phyloP scores from a whole-genome alignment of 2,329 filamentous ascomycete species.

The Aspergillus glaucus region DNA sequence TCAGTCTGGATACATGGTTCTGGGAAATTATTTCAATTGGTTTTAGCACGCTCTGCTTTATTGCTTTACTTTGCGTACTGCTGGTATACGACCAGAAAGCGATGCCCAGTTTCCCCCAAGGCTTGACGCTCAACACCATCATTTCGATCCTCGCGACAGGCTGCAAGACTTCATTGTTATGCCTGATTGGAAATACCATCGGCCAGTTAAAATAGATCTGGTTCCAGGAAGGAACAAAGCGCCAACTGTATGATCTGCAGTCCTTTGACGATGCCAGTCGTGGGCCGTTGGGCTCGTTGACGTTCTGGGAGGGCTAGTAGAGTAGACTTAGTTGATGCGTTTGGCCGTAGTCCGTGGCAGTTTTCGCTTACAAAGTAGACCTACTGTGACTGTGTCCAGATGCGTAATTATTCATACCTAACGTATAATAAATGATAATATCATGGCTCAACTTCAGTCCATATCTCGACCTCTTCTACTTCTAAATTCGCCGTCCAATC shows the following conservation, averaged over 20 bases:
- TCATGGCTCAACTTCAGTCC: not conserved
- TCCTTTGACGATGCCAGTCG: conserved; percentile 16
- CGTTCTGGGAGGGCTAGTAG: too few species aligned
- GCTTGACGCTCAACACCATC: conserved; percentile 11
- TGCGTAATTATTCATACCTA: too few species aligned
- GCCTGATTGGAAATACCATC: conserved; percentile 11
- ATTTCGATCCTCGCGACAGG: conserved; percentile 11
- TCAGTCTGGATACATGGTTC: conserved; percentile 11
- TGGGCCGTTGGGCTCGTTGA: conserved; percentile 14
- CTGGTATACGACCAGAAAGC: conserved; percentile 8
- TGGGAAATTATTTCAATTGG: conserved; percentile 8
- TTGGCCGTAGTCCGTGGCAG: too few species aligned
- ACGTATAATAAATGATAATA: not conserved
- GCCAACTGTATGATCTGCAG: conserved; percentile 10
- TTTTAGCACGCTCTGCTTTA: conserved; percentile 8
- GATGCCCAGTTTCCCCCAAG: conserved; percentile 9
- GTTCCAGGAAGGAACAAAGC: conserved; percentile 6
- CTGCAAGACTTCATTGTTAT: conserved; percentile 12
- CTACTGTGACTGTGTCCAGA: too few species aligned
- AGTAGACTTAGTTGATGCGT: too few species aligned
- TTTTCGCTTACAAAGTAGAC: too few species aligned
- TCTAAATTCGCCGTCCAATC: not conserved
- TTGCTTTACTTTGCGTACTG: conserved; percentile 8
- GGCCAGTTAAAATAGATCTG: conserved; percentile 19
- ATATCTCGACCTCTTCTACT: not conserved